Base-by-base conservation (phyloP, 352 stramenopile genomes). In the Blastocystis sp. region DNA sequence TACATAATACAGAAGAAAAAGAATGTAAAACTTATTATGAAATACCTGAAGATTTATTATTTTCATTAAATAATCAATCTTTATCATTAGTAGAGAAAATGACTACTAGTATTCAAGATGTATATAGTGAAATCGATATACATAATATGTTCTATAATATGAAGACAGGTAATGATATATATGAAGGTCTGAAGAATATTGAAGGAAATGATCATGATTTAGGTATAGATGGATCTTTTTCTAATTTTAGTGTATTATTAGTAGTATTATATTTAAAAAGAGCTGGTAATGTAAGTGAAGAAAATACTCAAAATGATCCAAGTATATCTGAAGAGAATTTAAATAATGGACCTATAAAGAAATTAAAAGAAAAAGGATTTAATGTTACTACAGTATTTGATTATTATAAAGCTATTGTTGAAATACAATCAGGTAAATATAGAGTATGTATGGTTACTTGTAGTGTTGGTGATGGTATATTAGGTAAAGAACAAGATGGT, bases 201-300 rank as follows among this genome's bases (percentile, higher is more conserved):
- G n/a, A n/a, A n/a, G 25, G 30, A 21, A 55, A 16, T 52, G 5
- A 21, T 11, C 31, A 55, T 19, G 45, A 55, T 55, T 16, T 55
- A 19, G 45, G 45, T 6, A n/a, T 13, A 52, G 45, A 55, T 55
- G 45, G 45, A 25, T 30, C 13, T 52, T 55, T 55, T 19, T 30
- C 4, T 7, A 34, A 55, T 9, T 55, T 45, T 1, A 45, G 30
- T 7, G 24, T 55, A 45, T 34, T 55, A 10, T 55, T 55, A 11
- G 25, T 55, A 13, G 21, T 55, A 45, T 34, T 55, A 19, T 55
- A 55, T 52, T 41, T 55, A 34, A 30, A 34, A 16, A 7, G 45
- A 52, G n/a, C n/a, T 52, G 25, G 25, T 10, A 9, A 52, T 11
- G 30, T 45, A 11, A 16, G 24, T 49, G 45, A 55, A 7, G 24